Conservation (phyloP, 208 protist species). For the Leishmania guyanensis region DNA sequence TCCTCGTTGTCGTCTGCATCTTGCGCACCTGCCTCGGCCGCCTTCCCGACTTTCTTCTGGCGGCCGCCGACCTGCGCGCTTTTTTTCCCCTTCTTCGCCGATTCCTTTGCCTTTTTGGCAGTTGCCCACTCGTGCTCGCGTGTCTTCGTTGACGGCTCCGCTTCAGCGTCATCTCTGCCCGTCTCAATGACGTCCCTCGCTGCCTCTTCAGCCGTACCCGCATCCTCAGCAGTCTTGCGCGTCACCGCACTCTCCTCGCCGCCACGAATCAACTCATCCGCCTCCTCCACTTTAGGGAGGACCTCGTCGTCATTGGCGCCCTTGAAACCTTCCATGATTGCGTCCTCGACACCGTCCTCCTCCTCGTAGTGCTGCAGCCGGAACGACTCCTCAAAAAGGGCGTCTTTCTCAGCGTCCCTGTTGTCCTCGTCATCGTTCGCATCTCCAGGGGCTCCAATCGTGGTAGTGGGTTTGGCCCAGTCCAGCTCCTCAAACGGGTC, state of each 20-base stretch:
- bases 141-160: background rate
- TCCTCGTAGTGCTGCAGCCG: background rate
- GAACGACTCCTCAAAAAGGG: background rate
- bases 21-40: background rate
- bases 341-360: background rate
- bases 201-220: background rate
- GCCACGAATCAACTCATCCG: background rate
- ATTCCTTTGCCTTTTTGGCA: background rate
- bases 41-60: background rate
- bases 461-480: constrained; percentile 12
- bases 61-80: background rate
- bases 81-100: background rate
- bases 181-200: background rate
- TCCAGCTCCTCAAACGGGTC: constrained; percentile 15
- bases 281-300: background rate
- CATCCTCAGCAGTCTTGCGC: background rate
- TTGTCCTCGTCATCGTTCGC: too few species aligned
- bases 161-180: background rate
- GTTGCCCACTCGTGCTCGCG: background rate
- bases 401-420: background rate
- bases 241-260: background rate
- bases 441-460: background rate
- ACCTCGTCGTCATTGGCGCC: background rate
- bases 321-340: background rate
- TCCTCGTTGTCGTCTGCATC: constrained; percentile 7